Conservation (phyloP, 805 yeast genomes). For the Candida jianshihensis region DNA sequence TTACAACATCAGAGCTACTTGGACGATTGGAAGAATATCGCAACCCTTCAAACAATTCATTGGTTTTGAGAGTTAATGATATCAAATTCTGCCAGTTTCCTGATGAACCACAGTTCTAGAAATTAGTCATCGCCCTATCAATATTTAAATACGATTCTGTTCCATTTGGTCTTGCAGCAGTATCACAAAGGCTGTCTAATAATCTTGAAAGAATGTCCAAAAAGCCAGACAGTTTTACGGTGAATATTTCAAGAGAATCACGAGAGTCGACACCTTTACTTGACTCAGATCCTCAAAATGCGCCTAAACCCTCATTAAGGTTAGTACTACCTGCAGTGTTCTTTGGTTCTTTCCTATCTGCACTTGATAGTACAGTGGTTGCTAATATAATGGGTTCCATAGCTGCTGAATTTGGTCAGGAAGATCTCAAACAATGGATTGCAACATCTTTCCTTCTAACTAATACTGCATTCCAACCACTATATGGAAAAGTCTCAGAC, state of each 20-base stretch:
- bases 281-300: background rate
- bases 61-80: no score
- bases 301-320: background rate
- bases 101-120: no score
- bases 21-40: no score
- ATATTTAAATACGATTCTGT: no score
- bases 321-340: slow-evolving; percentile 20
- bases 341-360: slow-evolving; percentile 41
- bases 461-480: slow-evolving; percentile 63
- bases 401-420: slow-evolving; percentile 47
- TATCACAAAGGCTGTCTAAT: background rate
- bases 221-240: background rate
- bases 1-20: no score
- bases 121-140: no score
- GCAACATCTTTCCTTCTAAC: slow-evolving; percentile 63
- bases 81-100: no score
- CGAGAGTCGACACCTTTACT: background rate
- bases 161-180: background rate
- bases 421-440: slow-evolving; percentile 51
- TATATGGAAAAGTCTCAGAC: slow-evolving; percentile 63
- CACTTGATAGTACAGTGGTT: slow-evolving; percentile 53
- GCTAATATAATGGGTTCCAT: slow-evolving; percentile 48
- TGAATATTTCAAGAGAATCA: background rate
- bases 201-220: background rate
- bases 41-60: no score